These are phyloP conservation scores for Paspalum vaginatum DNA, from an alignment of 176 grass and related monocot species.

Conservation along the genomic window DNA sequence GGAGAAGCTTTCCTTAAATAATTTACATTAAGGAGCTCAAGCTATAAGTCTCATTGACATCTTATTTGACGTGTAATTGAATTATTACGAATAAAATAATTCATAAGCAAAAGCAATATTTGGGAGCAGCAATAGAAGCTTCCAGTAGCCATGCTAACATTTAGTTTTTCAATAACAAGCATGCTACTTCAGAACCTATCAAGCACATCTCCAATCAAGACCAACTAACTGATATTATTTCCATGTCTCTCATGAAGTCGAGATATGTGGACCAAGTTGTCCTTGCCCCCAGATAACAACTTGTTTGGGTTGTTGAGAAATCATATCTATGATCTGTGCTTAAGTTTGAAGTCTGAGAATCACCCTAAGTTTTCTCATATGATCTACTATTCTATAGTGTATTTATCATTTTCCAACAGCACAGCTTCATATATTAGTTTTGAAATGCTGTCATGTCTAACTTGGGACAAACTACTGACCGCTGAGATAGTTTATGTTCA, in stretches of 20 bases:
- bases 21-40: not conserved
- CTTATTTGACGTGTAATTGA: not conserved
- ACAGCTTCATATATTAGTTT: not conserved
- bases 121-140: slow-evolving; percentile 8
- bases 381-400: not conserved
- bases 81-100: not conserved
- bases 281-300: slow-evolving; percentile 6
- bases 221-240: not conserved
- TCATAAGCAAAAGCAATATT: not conserved
- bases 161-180: not conserved
- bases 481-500: not conserved
- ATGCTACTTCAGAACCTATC: not conserved
- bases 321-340: not conserved
- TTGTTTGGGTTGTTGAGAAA: not conserved
- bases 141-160: not conserved
- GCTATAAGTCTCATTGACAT: not conserved
- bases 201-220: not conserved
- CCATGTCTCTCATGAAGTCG: too few relatives aligned
- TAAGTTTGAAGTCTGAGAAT: not conserved
- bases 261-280: slow-evolving; percentile 1
- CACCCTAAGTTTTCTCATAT: not conserved
- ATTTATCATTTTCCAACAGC: not conserved
- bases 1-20: not conserved
- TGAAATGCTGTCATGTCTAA: not conserved
- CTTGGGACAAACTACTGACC: not conserved